Evolutionary conservation across 2,329 filamentous ascomycete species (phyloP).

Genomic region (Alternaria gansuensis): DNA sequence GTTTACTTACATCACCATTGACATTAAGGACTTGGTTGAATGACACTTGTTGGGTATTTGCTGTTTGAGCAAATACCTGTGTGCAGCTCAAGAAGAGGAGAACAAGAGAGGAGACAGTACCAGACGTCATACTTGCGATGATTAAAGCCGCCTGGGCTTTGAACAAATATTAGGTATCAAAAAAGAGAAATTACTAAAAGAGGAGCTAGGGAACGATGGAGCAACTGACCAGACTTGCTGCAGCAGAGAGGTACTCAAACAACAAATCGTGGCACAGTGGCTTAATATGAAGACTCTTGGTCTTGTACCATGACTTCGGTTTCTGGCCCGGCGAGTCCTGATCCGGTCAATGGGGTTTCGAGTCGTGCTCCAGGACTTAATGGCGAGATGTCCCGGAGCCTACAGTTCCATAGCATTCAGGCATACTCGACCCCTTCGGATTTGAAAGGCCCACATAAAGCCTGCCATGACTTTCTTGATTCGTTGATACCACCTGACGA

Average conservation of each 20-base stretch:
- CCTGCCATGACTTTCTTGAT: conserved; percentile 6
- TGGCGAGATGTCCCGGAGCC: conserved; percentile 7
- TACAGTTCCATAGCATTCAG: conserved; percentile 12
- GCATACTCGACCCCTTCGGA: conserved; percentile 18
- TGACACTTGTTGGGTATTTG: conserved; percentile 39
- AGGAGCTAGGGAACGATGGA: conserved; percentile 25
- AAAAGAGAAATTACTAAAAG: conserved; percentile 31
- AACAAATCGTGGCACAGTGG: conserved; percentile 20
- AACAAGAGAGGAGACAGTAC: conserved; percentile 48
- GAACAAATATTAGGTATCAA: conserved; percentile 22
- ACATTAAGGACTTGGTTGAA: conserved; percentile 54
- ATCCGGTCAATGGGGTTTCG: conserved; percentile 20
- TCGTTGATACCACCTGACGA: conserved; percentile 21
- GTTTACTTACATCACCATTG: conserved; percentile 50
- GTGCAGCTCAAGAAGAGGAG: conserved; percentile 42
- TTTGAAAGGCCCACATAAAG: not conserved
- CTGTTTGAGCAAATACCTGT: conserved; percentile 34
- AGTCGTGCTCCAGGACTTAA: conserved; percentile 13
- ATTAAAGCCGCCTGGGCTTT: conserved; percentile 48
- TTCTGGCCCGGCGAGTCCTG: conserved; percentile 12
- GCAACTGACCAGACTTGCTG: conserved; percentile 46
- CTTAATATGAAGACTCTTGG: conserved; percentile 38
- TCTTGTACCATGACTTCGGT: conserved; percentile 19
- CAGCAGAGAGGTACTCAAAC: conserved; percentile 28
- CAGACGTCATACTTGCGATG: conserved; percentile 46